A percentile compares a stretch with the other conserved stretches of the same genome.
Evolutionary conservation across 2,329 filamentous ascomycete genomes (phyloP).

Genomic region (Mollisia scopiformis): DNA sequence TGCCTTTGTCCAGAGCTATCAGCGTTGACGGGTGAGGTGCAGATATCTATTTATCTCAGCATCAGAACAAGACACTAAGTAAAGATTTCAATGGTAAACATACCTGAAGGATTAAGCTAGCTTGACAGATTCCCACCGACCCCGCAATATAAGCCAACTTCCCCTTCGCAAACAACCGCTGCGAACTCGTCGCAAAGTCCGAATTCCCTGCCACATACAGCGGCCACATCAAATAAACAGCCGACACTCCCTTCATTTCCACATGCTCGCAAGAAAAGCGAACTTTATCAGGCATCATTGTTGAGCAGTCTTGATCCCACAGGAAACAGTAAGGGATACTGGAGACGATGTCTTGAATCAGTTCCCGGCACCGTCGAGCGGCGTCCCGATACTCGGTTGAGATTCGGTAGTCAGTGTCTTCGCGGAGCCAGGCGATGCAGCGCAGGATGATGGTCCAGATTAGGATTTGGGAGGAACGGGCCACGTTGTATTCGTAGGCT

Average conservation of each 20-base stretch:
- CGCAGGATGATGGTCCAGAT: slow-evolving; percentile 56
- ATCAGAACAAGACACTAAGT: not conserved
- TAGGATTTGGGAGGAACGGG: slow-evolving; percentile 53
- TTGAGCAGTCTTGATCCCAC: slow-evolving; percentile 52
- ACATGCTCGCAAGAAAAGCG: not conserved
- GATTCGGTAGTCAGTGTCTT: slow-evolving; percentile 61
- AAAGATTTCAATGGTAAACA: not conserved
- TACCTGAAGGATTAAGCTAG: slow-evolving; percentile 54
- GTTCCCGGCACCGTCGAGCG: slow-evolving; percentile 50
- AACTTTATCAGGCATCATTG: not conserved
- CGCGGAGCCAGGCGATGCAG: slow-evolving; percentile 59
- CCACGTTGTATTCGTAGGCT: slow-evolving; percentile 56
- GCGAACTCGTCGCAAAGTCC: slow-evolving; percentile 59
- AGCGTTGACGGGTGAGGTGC: not conserved
- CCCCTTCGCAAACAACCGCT: slow-evolving; percentile 55
- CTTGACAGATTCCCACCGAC: slow-evolving; percentile 57
- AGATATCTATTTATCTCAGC: not conserved
- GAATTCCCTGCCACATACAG: slow-evolving; percentile 53
- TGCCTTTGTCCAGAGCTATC: too few relatives aligned
- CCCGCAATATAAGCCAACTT: slow-evolving; percentile 55
- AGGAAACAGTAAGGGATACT: slow-evolving; percentile 61
- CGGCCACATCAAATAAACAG: slow-evolving; percentile 61
- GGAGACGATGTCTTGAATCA: slow-evolving; percentile 59
- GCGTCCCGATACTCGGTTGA: slow-evolving; percentile 61
- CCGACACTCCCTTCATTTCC: slow-evolving; percentile 53